Evolutionary conservation across 352 stramenopile genomes (phyloP), one percentile per base, ranked within the genome.

Genomic region (Pythium folliculosum): DNA sequence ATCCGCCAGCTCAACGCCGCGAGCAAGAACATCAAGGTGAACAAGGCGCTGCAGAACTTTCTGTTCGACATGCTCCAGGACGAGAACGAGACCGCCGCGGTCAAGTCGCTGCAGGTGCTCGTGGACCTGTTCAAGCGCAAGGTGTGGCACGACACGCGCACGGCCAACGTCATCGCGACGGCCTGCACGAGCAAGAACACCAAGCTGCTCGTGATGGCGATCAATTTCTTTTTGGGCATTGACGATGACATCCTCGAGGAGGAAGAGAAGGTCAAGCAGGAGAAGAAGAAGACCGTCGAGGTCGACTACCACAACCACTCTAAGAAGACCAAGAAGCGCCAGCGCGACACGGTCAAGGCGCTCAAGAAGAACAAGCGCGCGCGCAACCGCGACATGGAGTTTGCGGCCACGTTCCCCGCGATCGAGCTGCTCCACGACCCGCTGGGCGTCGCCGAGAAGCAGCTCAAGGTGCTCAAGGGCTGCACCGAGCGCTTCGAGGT

Each of bases 151-250:
- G 97, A 99, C 76, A 92, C 95, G 65, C 88, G 95, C 43, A 98
- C 92, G 35, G 96, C 99, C 8, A 99, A 99, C 65, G 97, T 99
- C 21, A 96, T 99, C 32, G 97, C 95, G 13, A 94, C 92, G 25
- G 97, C 96, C 0, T 97, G 92, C 49, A 87, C 79, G 21, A 89
- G 80, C 68, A 91, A 90, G 75, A 92, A 95, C 73, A 87, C 86
- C 17, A 95, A 94, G 66, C 80, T 97, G 51, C 69, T 94, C 9
- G 89, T 96, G 43, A 92, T 97, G 54, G 86, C 95, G 8, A 88
- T 99, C 65, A 92, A 97, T 63, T 99, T 99, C 80, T 99, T 99
- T 78, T 78, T 99, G 21, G 97, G 97, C 43, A 99, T 99, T 74
- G 97, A 99, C 76, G 89, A 98, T 25, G 92, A 98, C 60, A 99